A percentile compares a stretch with the other conserved stretches of the same genome.
These are phyloP conservation scores for Tremellales sp. DNA, from an alignment of 1,284 basidiomycete genomes.

Conservation along the genomic window DNA sequence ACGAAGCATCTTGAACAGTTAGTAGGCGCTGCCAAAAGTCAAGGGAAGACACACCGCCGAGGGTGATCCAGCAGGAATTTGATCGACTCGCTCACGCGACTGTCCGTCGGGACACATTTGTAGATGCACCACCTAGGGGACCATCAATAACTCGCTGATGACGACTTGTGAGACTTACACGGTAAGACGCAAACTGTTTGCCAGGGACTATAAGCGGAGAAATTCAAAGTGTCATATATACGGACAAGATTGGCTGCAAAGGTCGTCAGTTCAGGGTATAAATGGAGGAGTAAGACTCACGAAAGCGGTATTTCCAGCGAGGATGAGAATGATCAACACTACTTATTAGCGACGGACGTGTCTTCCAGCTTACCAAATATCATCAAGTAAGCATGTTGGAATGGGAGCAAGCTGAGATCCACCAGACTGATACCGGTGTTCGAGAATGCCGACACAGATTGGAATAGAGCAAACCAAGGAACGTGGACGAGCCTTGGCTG, in stretches of 20 bases:
- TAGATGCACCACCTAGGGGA: conserved; percentile 65
- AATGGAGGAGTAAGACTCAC: conserved; percentile 55
- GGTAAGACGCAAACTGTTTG: conserved; percentile 57
- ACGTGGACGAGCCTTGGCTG: conserved; percentile 57
- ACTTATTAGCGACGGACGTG: background rate
- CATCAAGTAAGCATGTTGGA: conserved; percentile 79
- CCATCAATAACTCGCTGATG: conserved; percentile 1
- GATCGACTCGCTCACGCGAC: conserved; percentile 71
- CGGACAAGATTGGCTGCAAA: conserved; percentile 67
- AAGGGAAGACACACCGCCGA: conserved; percentile 63
- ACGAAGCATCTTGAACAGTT: conserved; percentile 63
- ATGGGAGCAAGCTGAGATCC: conserved; percentile 85
- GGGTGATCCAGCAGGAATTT: conserved; percentile 94
- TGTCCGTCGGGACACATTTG: conserved; percentile 59
- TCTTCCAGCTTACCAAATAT: conserved; percentile 52
- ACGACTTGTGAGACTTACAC: conserved; percentile 60
- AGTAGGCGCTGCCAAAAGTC: background rate
- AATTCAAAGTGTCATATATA: conserved; percentile 13
- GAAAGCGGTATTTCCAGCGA: conserved; percentile 89
- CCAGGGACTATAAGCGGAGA: background rate
- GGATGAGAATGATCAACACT: conserved; percentile 59
- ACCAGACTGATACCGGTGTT: conserved; percentile 86
- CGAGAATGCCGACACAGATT: conserved; percentile 80
- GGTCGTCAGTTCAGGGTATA: conserved; percentile 8
- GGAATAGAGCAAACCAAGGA: conserved; percentile 80